Percentiles rank a stretch among this genome's conserved stretches.
Conservation (phyloP, 768 basidiomycete genomes). For the Rhodotorula graminis region DNA sequence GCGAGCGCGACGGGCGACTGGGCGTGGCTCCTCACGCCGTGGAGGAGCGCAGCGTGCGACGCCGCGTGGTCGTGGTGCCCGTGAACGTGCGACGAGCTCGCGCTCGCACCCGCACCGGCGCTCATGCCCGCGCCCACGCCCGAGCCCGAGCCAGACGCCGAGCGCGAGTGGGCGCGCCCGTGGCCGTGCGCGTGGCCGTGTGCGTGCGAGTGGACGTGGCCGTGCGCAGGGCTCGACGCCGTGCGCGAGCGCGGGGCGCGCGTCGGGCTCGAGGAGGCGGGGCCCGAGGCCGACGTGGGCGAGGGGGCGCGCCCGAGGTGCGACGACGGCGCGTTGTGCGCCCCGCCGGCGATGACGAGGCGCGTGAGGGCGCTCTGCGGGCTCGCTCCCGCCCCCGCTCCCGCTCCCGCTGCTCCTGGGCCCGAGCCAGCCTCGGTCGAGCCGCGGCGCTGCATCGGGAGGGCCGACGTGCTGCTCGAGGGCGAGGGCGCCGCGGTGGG, state of each 20-base stretch:
- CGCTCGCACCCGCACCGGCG: too few relatives aligned
- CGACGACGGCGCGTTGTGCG: too few relatives aligned
- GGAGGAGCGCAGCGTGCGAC: conserved; percentile 30
- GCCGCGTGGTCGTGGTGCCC: not conserved
- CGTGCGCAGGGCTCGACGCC: not conserved
- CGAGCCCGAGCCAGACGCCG: not conserved
- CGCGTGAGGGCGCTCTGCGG: not conserved
- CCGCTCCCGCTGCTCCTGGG: too few relatives aligned
- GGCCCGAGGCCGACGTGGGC: too few relatives aligned
- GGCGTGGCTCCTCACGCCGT: conserved; percentile 30
- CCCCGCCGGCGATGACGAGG: not conserved
- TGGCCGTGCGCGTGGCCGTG: not conserved
- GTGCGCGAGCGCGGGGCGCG: not conserved
- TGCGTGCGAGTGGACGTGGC: not conserved
- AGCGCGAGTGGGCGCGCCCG: not conserved
- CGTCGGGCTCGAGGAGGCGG: conserved; percentile 13
- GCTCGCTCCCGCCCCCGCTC: too few relatives aligned
- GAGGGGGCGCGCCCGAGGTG: too few relatives aligned
- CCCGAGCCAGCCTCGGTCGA: not conserved
- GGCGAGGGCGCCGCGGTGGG: not conserved
- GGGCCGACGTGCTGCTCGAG: too few relatives aligned
- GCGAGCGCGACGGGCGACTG: conserved; percentile 10
- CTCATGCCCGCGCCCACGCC: not conserved
- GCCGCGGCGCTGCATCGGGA: too few relatives aligned
- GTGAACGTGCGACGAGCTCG: too few relatives aligned